Base-by-base conservation (phyloP, 495 filamentous ascomycete species). In the Penicillium taxi region DNA sequence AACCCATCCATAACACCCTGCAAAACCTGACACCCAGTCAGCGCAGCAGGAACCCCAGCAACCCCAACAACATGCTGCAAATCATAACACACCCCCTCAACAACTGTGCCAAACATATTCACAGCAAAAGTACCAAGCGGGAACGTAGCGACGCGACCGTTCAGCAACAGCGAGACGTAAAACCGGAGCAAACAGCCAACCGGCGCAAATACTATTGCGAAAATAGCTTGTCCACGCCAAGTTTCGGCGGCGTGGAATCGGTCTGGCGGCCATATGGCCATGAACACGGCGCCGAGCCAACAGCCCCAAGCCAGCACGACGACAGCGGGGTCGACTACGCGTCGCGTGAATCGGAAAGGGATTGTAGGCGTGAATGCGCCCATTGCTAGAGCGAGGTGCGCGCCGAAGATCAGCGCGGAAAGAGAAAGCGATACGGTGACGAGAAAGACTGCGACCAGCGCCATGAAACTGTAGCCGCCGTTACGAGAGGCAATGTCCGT, bases 1-100 rank as follows among this genome's bases (percentile, higher is more conserved):
- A 95, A 93, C 32, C 90, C 90, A 66, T 96, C 89, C 63, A 81
- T 73, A 16, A 94, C 63, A 5, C 88, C 89, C 53, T 85, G 80
- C 45, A 94, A 55, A 2, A 94, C 77, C 67, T 89, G 84, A 52
- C 87, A 91, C 17, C 78, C 77, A 22, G 75, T 72, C 55, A 53
- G 43, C 18, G 48, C 45, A 32, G 42, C 33, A 21, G 51, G 44
- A 22, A 48, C 26, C 26, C 24, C 44, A 15, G 50, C 50, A 9
- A 56, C 39, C 1, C 47, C 53, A 28, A 26, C 13, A 1, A 56
- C 61, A 53, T 82, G 84, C 56, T 86, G 82, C 34, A 89, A 56
- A 51, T 87, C 82, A 60, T 70, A 86, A 19, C 77, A 75, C 66
- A 89, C 73, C 0, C 76, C 78, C 33, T 74, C 52, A 6, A 79